Base-by-base conservation (phyloP, 2,329 filamentous ascomycete genomes). In the Mariannaea elegans region DNA sequence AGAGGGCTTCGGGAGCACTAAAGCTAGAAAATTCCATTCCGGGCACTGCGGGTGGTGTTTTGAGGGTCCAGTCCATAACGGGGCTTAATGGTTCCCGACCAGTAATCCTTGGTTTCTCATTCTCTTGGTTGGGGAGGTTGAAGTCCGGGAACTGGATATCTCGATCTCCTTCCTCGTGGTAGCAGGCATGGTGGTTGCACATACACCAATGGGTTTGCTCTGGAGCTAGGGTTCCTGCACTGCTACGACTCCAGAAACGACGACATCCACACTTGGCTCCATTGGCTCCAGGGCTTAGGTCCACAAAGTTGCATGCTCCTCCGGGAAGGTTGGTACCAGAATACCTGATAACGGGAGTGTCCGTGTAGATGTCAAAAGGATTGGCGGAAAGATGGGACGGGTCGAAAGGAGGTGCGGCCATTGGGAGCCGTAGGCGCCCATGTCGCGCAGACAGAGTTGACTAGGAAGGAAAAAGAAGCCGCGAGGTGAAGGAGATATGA, bases 121-220 rank as follows among this genome's bases (percentile, higher is more conserved):
- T 85, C 68, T 86, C 84, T 74, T 86, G 84, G 60, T 76, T 77
- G 57, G 67, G 57, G 19, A 72, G 65, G 52, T 72, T 62, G 36
- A 65, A 61, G 7, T 68, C 64, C 7, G 72, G 62, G 42, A 71
- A 67, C 16, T 64, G 67, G 27, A 21, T 62, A 61, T 70, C 65
- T 50, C 62, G 63, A 47, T 65, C 57, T 32, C 71, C 73, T 65
- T 86, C 79, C 71, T 87, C 85, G 62, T 88, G 85, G 62, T 80
- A 88, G 71, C 85, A 88, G 52, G 85, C 85, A 72, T 88, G 85
- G 65, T 88, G 85, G 51, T 82, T 83, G 68, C 85, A 88, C 85
- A 87, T 87, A 75, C 85, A 88, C 79, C 81, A 86, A 60, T 77
- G 76, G 24, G 77, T 68, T 67, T 85, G 80, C 52, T 81, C 80